These are phyloP conservation scores for Nymphaea colorata DNA, from an alignment of 164 flowering plant species.

Conservation along the genomic window DNA sequence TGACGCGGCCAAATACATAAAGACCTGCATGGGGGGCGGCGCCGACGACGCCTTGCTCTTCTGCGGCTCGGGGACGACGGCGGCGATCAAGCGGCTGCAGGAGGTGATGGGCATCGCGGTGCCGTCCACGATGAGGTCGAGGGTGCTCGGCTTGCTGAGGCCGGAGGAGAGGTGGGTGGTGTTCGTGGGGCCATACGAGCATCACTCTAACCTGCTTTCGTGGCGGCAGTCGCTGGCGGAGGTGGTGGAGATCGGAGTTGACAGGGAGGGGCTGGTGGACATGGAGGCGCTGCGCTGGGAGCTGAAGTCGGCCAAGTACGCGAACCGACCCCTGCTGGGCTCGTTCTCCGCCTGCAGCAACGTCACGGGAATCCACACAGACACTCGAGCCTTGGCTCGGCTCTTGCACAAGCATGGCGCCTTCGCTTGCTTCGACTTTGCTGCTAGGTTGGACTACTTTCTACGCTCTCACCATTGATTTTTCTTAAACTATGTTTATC, in stretches of 20 bases:
- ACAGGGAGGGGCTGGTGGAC: constrained; percentile 42
- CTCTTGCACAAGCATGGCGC: constrained; percentile 63
- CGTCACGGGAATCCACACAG: constrained; percentile 47
- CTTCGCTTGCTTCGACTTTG: constrained; percentile 71
- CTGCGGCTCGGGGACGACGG: constrained; percentile 20
- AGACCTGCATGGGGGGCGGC: constrained; percentile 20
- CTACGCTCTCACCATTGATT: not conserved
- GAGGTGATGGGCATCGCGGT: constrained; percentile 20
- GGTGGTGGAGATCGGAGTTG: constrained; percentile 23
- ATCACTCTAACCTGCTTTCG: constrained; percentile 31
- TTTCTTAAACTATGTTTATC: not conserved
- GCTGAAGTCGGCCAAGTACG: constrained; percentile 19
- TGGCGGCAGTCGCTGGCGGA: constrained; percentile 20
- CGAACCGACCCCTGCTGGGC: constrained; percentile 54
- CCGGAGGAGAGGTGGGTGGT: constrained; percentile 23
- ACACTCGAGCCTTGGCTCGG: constrained; percentile 40
- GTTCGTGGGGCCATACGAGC: constrained; percentile 31
- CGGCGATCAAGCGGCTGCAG: constrained; percentile 19
- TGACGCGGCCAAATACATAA: constrained; percentile 15
- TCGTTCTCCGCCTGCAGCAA: constrained; percentile 87
- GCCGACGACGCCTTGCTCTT: constrained; percentile 10
- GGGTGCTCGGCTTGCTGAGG: constrained; percentile 1
- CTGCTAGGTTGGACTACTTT: constrained; percentile 9
- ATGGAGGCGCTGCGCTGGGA: constrained; percentile 24
- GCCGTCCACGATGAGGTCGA: constrained; percentile 12